Evolutionary conservation across 2,329 filamentous ascomycete species (phyloP), one percentile per base, ranked within the genome.

Genomic region (Trichoderma sp.): DNA sequence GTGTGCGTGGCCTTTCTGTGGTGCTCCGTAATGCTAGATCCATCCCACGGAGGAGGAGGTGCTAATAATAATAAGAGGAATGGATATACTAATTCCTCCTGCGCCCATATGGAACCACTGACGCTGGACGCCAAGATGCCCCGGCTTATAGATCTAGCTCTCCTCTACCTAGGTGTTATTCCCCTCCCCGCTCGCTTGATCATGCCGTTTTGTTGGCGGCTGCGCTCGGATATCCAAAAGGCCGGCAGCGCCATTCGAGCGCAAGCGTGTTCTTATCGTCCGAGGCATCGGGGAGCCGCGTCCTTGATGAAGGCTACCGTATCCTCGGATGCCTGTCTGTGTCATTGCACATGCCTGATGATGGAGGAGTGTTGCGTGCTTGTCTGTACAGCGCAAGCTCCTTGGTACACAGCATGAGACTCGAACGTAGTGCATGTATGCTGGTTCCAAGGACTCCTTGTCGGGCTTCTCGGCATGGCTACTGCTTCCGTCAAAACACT

Each of bases 401-500:
- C 21, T 43, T 44, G 19, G 14, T 14, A 57, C 39, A 30, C 14
- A 47, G 30, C 28, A 45, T 51, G 26, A 34, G 39, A 21, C 44
- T 44, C 6, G 12, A 5, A 44, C 21, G 26, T 24, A 24, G 7
- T 59, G 39, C n/a, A n/a, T n/a, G n/a, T n/a, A 17, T 19, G 28
- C 28, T 54, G 45, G 24, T 30, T 45, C 26, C 30, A 26, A 52
- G 6, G 43, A 39, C 50, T 52, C 50, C 26, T 52, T 39, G 45
- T 52, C 54, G 62, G 62, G 54, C 41, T 64, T 52, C 62, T 54
- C 54, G 34, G 62, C 52, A 59, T 44, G 62, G 62, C 44, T 45
- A 52, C 15, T 39, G 10, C 21, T 47, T 47, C 59, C 59, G 59
- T 47, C 15, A 52, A 63, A 52, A 63, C 39, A 34, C 26, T 39